Conservation (phyloP, 805 yeast species). For the Lipomyces yamanashiensis region DNA sequence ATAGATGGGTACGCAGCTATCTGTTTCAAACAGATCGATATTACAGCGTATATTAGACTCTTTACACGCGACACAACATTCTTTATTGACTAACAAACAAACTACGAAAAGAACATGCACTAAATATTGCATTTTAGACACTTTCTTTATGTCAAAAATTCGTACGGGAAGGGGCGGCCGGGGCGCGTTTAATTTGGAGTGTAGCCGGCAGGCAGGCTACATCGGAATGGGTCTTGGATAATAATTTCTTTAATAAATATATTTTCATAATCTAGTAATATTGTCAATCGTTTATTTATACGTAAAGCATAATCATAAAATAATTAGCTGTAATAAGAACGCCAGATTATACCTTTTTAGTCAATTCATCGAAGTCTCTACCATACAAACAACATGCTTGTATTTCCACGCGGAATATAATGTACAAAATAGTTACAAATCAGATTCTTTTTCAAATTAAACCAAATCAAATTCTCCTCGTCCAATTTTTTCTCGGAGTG, state of each 20-base stretch:
- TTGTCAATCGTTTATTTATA: no score
- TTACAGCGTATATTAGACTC: neutral
- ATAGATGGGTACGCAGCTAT: neutral
- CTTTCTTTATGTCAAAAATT: no score
- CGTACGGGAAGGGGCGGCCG: neutral
- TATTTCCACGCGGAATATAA: neutral
- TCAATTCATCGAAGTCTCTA: neutral
- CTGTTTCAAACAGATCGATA: no score
- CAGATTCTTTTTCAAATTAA: neutral
- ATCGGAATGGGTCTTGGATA: neutral
- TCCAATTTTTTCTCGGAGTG: constrained; percentile 36
- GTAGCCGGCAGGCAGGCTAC: neutral
- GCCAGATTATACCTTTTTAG: neutral
- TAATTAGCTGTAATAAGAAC: neutral
- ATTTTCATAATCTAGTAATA: neutral
- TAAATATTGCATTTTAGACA: neutral
- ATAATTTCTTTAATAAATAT: neutral
- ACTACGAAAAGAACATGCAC: neutral
- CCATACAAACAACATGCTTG: neutral
- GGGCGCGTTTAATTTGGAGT: neutral
- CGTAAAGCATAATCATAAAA: neutral
- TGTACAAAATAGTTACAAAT: neutral
- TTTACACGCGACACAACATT: neutral
- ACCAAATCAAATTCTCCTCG: constrained; percentile 35
- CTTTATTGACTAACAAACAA: no score